phyloP scores from a whole-genome alignment of 1,284 basidiomycete genomes.

The Gomphus sp. region DNA sequence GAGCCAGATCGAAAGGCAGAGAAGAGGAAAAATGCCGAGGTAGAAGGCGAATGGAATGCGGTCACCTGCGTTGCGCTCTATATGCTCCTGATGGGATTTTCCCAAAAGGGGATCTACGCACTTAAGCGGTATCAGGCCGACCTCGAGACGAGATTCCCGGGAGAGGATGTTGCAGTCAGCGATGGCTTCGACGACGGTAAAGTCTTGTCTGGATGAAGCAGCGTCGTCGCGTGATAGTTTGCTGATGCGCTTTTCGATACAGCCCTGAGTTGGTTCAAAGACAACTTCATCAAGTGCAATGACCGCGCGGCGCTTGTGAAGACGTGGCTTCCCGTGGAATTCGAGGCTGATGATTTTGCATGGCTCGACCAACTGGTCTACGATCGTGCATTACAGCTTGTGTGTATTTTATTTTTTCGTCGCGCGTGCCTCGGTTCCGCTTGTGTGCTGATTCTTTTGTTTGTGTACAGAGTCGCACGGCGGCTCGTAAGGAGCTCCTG shows the following conservation, averaged over 20 bases:
- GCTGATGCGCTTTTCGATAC: not conserved
- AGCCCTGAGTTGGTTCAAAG: slow-evolving; percentile 71
- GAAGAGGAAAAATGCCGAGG: slow-evolving; percentile 55
- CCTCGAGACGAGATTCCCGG: slow-evolving; percentile 66
- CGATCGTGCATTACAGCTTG: slow-evolving; percentile 63
- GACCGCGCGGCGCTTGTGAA: slow-evolving; percentile 67
- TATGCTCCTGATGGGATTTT: slow-evolving; percentile 87
- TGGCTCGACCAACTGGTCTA: slow-evolving; percentile 79
- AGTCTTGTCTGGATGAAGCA: slow-evolving; percentile 13
- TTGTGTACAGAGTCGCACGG: slow-evolving; percentile 69
- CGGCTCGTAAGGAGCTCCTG: slow-evolving; percentile 84
- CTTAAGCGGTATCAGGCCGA: slow-evolving; percentile 64
- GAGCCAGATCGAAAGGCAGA: slow-evolving; percentile 62
- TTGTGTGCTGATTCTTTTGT: not conserved
- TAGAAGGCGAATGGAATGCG: slow-evolving; percentile 71
- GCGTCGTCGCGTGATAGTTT: not conserved
- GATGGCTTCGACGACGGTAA: slow-evolving; percentile 72
- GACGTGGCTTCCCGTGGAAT: slow-evolving; percentile 71
- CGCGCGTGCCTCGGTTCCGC: not conserved
- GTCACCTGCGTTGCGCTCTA: slow-evolving; percentile 85
- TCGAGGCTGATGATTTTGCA: slow-evolving; percentile 53
- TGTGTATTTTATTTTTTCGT: slow-evolving; percentile 24
- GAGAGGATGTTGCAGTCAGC: slow-evolving; percentile 58
- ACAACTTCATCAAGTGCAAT: slow-evolving; percentile 69
- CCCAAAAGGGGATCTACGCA: slow-evolving; percentile 83